Evolutionary conservation across 441 rosid species (phyloP), one percentile per base, ranked within the genome.

Genomic region (Viola pubescens): DNA sequence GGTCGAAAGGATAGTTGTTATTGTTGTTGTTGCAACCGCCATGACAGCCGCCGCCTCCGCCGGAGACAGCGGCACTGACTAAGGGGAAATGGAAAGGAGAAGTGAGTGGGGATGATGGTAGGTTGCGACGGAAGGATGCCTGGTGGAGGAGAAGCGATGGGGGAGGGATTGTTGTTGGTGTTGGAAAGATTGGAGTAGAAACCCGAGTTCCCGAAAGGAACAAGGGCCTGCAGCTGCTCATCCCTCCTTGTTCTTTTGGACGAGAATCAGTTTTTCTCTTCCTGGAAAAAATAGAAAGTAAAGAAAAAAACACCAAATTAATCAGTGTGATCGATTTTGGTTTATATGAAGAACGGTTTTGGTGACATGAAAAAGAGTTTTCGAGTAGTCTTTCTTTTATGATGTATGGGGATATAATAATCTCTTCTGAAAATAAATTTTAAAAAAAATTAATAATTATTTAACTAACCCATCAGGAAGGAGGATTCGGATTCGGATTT

Each of bases 1-100:
- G 57, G 54, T 58, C 71, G 70, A 68, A 62, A 54, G 79, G 63
- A 54, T 78, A 68, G 0, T 68, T 69, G 8, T 73, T 75, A 44
- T 76, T 70, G 42, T 72, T 68, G 4, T 74, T 70, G 45, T 42
- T 59, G 48, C 66, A 70, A 54, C 59, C 67, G 59, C 80, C 75
- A 10, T 69, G 63, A 54, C 48, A 44, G 7, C 65, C 52, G 37
- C 58, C 43, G 12, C 67, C 68, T 5, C 65, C 52, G 37, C 58
- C 43, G 12, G 65, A 66, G 61, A 72, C 79, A 9, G 66, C 65
- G 58, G 46, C 10, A 52, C 16, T 14, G 41, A 39, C 64, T 41
- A 54, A 39, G 13, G 60, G 42, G 47, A 66, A 66, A 66, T 53
- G 16, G 10, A 59, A 53, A 16, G 48, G 45, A 8, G 48, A 58